Percentiles rank a stretch among this genome's conserved stretches.
These are phyloP conservation scores for Chlamydomonas eustigma DNA, from an alignment of 139 green algal species.

Conservation along the genomic window DNA sequence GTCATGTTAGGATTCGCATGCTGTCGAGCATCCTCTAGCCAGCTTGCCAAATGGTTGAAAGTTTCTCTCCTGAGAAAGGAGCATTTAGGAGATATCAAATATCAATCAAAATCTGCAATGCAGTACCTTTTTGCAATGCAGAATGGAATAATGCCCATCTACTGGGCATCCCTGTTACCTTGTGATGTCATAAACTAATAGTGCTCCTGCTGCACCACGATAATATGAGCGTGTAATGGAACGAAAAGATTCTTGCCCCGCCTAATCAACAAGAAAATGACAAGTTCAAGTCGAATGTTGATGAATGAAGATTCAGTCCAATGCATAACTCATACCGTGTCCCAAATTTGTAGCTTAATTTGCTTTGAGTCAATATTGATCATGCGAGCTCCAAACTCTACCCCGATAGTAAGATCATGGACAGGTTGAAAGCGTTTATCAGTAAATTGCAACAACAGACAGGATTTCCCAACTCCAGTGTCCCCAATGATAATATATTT, in stretches of 20 bases:
- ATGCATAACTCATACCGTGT: slow-evolving; percentile 62
- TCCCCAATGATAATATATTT: slow-evolving; percentile 99
- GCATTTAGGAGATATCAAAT: too few relatives aligned
- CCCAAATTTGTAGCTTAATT: slow-evolving; percentile 99
- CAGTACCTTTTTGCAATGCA: too few relatives aligned
- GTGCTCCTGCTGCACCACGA: slow-evolving; percentile 93
- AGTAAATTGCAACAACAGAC: slow-evolving; percentile 98
- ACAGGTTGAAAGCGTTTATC: slow-evolving; percentile 99
- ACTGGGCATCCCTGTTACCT: too few relatives aligned
- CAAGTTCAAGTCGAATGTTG: not conserved
- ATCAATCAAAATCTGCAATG: too few relatives aligned
- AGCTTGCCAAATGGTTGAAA: slow-evolving; percentile 95
- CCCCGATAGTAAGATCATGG: slow-evolving; percentile 82
- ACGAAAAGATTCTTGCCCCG: slow-evolving; percentile 95
- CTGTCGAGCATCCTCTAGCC: slow-evolving; percentile 97
- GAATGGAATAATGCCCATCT: too few relatives aligned
- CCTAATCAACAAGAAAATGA: slow-evolving; percentile 46
- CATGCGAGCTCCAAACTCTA: slow-evolving; percentile 97
- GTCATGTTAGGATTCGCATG: slow-evolving; percentile 99
- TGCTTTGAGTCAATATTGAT: slow-evolving; percentile 97
- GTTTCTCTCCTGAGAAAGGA: slow-evolving; percentile 81
- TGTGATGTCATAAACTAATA: slow-evolving; percentile 99
- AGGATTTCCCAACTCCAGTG: slow-evolving; percentile 98
- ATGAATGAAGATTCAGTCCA: not conserved
- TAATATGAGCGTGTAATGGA: slow-evolving; percentile 99